Evolutionary conservation across 805 yeast genomes (phyloP), one percentile per base, ranked within the genome.

Genomic region (Yamadazyma akitaensis): DNA sequence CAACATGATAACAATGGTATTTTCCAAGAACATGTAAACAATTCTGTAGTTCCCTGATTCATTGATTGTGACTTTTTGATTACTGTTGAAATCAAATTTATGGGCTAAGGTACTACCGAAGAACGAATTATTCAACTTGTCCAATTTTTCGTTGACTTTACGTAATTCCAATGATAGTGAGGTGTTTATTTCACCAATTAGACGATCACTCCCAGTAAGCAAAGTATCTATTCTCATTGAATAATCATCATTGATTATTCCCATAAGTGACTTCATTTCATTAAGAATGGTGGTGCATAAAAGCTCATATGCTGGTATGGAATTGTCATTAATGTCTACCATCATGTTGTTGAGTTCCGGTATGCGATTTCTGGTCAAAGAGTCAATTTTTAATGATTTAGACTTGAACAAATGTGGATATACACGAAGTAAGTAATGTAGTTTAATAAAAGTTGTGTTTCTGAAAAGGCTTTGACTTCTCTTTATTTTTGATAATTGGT

Each of bases 171-270:
- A 63, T 10, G 88, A 75, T 37, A 84, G 61, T 1, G 89, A 81
- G 0, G 92, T 85, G 59, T 82, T 85, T 44, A 85, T 80, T 56
- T 84, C 91, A 50, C 88, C 85, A 48, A 82, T 77, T 10, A 85
- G 76, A 51, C 91, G 68, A 63, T 85, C 90, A 43, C 85, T 80
- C 32, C 74, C 70, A 13, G 84, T 80, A 39, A 85, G 65, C 46
- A 84, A 59, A 42, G 77, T 81, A 55, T 85, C 90, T 34, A 84
- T 74, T 57, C 72, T 73, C 46, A 74, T 73, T 0, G 84, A 77
- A 49, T 76, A 75, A 43, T 73, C 63, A 41, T 67, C 73, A 48
- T 72, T 70, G 13, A 68, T 65, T 46, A 65, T 50, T 37, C 65
- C 72, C 33, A 62, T 57, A 10, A 70, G 55, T 6, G 72, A 59